Base-by-base conservation (phyloP, 2,329 filamentous ascomycete species). In the Fusarium sp. region DNA sequence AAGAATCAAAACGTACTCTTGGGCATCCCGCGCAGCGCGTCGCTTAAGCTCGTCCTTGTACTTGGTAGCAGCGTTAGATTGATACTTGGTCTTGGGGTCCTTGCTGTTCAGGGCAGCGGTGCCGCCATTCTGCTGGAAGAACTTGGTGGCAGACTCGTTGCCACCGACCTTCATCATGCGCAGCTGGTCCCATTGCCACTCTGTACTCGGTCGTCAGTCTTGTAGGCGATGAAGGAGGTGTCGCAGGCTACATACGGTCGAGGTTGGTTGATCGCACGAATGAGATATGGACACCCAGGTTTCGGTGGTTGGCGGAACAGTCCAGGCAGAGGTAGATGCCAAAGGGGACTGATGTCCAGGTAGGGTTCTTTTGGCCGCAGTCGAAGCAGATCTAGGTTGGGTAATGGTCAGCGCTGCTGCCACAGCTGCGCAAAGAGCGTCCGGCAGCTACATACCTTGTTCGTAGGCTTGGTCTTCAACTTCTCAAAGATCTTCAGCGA, bases 161-260 rank as follows among this genome's bases (percentile, higher is more conserved):
- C 97, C 97, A 76, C 97, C 97, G 18, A 98, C 95, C 86, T 99
- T 99, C 96, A 99, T 98, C 67, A 96, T 85, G 62, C 97, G 94
- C 70, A 99, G 89, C 84, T 99, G 97, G 77, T 98, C 95, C 97
- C 97, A 99, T 93, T 98, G 95, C 97, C 97, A 99, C 87, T 94
- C 92, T 94, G 79, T 41, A 62, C 32, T 56, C 34, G 57, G 41
- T 50, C 27, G 57, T 74, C 67, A 73, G 74, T 83, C 39, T 61
- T 32, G 56, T 13, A 41, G 41, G 61, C 14, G 52, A 54, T 27
- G 30, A 27, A n/a, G 39, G 59, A 18, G 37, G 34, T 50, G 35
- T 70, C 64, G 18, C 30, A 35, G 52, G 65, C 70, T 34, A 82
- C 95, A 82, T 94, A 98, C 96, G 95, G 84, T 99, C 97, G 84